These are phyloP conservation scores for Colletotrichum sp. DNA, from an alignment of 2,329 filamentous ascomycete genomes.

Conservation along the genomic window DNA sequence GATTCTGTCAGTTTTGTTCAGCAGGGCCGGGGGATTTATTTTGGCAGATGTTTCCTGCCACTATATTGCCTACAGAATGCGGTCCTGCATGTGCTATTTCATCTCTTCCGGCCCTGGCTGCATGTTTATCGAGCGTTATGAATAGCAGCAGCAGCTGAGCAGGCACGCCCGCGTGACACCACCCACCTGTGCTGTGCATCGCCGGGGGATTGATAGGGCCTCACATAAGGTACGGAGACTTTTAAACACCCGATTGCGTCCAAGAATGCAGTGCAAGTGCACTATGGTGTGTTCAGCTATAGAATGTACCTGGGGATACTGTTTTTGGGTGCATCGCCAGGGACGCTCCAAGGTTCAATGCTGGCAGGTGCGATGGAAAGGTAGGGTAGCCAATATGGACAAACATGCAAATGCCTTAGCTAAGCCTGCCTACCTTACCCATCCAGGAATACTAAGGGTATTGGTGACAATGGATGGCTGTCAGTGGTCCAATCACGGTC, in stretches of 20 bases:
- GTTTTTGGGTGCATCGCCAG: not conserved
- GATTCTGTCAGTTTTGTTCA: not conserved
- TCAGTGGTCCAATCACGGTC: not conserved
- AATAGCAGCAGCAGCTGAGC: not conserved
- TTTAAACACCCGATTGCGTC: not conserved
- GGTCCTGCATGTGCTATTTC: not conserved
- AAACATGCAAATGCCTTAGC: conserved; percentile 8
- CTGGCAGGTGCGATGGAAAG: not conserved
- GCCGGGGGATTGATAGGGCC: not conserved
- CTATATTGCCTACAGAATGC: not conserved
- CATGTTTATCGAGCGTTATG: not conserved
- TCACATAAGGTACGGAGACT: conserved; percentile 12
- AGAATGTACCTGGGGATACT: not conserved
- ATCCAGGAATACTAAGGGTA: not conserved
- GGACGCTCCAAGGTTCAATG: not conserved
- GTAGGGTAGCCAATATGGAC: conserved; percentile 18
- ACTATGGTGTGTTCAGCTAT: not conserved
- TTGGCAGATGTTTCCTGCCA: not conserved
- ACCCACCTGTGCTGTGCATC: not conserved
- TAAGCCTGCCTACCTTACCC: not conserved
- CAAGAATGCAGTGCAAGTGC: not conserved
- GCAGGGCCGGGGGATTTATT: not conserved
- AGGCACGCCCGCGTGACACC: not conserved
- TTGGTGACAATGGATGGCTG: not conserved
- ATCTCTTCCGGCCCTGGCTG: not conserved